Evolutionary conservation across 2,329 filamentous ascomycete species (phyloP), one percentile per base, ranked within the genome.

Genomic region (Cladosporium oxysporum): DNA sequence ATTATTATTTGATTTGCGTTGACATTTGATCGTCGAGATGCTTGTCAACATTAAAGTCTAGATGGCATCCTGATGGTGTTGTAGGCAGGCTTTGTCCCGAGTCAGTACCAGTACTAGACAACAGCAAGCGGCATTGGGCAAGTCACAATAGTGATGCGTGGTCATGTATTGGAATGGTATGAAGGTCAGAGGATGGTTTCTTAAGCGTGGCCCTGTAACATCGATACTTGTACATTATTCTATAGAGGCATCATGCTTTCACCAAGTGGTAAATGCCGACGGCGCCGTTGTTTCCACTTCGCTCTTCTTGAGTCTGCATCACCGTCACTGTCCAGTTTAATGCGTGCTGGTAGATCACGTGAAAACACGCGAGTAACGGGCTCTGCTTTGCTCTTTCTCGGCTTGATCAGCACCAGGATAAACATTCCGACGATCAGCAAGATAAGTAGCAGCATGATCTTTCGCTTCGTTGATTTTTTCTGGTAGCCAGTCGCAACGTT

Each of bases 401-500:
- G 91, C 79, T 96, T 97, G 68, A 96, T 83, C 47, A 92, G 78
- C 1, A 97, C 79, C 49, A 97, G 76, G 71, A 97, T 96, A 73
- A 99, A 90, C 81, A 97, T 85, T 35, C 92, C 95, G 23, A 89
- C 88, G 62, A 99, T 90, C 26, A 98, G 79, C 29, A 99, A 81
- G 7, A 96, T 79, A 23, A 99, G 83, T n/a, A 99, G 82, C 49
- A 99, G 83, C 65, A 99, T 95, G 58, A 96, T 89, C 81, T 97
- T 97, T 70, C 95, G 85, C 81, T 97, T 99, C 26, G 91, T 93
- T 61, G 90, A 90, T 75, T 88, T 90, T 77, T 88, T 89, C 82
- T 99, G 95, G 75, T 98, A 98, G 21, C 91, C 90, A 5, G 91
- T 93, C 16, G 95, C 88, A 65, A 96, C 88, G 68, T 88, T 92